These are phyloP conservation scores for Tetracentron sinense DNA, from an alignment of 164 flowering plant species.

Conservation along the genomic window DNA sequence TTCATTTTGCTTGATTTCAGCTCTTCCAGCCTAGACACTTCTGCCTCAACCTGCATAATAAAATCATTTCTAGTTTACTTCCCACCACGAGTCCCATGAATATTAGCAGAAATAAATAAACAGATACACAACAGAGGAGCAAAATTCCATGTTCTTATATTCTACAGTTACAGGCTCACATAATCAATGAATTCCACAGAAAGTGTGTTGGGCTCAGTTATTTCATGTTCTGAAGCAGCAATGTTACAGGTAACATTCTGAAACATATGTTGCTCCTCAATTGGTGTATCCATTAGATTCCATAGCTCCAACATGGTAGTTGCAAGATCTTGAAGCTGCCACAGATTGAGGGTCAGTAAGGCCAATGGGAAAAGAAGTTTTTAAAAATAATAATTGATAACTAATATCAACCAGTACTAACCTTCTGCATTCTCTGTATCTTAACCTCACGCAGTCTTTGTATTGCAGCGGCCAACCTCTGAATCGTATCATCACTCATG, in stretches of 20 bases:
- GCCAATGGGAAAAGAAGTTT: not conserved
- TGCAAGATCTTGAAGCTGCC: constrained; percentile 77
- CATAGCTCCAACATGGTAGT: constrained; percentile 68
- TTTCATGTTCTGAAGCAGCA: constrained; percentile 66
- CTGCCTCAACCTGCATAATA: constrained; percentile 70
- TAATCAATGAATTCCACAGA: constrained; percentile 48
- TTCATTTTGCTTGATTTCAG: constrained; percentile 90
- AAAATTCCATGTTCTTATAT: not conserved
- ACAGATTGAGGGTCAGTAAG: constrained; percentile 2
- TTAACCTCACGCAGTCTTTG: constrained; percentile 47
- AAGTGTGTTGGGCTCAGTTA: constrained; percentile 56
- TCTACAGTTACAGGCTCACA: constrained; percentile 34
- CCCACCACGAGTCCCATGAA: not conserved
- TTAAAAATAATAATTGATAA: not conserved
- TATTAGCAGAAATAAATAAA: not conserved
- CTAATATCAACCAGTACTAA: constrained; percentile 15
- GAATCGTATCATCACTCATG: constrained; percentile 44
- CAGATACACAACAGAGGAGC: too few relatives aligned
- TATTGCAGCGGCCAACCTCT: constrained; percentile 38
- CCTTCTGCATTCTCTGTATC: constrained; percentile 61
- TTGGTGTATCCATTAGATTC: constrained; percentile 85
- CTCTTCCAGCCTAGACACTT: constrained; percentile 76
- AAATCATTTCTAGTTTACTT: not conserved
- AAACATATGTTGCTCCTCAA: constrained; percentile 69
- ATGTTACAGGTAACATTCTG: constrained; percentile 65